phyloP scores from a whole-genome alignment of 2,329 filamentous ascomycete species.

The Fusarium ambrosium region DNA sequence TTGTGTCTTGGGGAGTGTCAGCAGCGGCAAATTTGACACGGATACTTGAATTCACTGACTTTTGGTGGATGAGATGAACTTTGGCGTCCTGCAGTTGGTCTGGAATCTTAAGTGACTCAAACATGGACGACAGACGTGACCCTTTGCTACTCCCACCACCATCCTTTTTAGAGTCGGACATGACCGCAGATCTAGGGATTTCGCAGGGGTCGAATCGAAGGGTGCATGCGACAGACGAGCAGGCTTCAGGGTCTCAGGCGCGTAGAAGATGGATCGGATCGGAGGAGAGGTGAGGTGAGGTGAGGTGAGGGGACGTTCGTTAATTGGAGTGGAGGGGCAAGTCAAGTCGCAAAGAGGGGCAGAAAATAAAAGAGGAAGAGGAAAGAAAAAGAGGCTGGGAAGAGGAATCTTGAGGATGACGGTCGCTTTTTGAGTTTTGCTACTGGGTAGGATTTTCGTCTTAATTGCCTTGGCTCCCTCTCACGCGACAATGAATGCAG shows the following conservation, averaged over 20 bases:
- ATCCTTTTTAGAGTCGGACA: slow-evolving; percentile 46
- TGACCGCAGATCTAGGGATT: slow-evolving; percentile 26
- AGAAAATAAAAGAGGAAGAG: background rate
- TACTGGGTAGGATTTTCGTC: background rate
- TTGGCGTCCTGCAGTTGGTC: slow-evolving; percentile 72
- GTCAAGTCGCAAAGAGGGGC: background rate
- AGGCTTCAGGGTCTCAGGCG: slow-evolving; percentile 8
- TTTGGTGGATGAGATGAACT: slow-evolving; percentile 69
- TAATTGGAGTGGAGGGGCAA: slow-evolving; percentile 29
- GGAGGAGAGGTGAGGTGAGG: slow-evolving; percentile 29
- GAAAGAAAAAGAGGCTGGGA: background rate
- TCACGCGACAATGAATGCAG: slow-evolving; percentile 32
- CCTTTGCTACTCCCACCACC: slow-evolving; percentile 36
- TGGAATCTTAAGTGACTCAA: slow-evolving; percentile 61
- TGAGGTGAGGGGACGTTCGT: slow-evolving; percentile 1
- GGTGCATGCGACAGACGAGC: slow-evolving; percentile 1
- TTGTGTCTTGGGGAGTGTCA: slow-evolving; percentile 57
- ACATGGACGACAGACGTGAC: slow-evolving; percentile 48
- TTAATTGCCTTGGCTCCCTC: slow-evolving; percentile 27
- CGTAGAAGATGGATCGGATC: slow-evolving; percentile 23
- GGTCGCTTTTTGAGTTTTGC: slow-evolving; percentile 9
- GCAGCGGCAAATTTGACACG: background rate
- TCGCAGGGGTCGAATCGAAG: slow-evolving; percentile 14
- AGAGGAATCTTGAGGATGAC: slow-evolving; percentile 13
- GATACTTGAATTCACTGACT: slow-evolving; percentile 57